Evolutionary conservation across 345 rosid genomes (phyloP).

Genomic region (Dimocarpus longan): DNA sequence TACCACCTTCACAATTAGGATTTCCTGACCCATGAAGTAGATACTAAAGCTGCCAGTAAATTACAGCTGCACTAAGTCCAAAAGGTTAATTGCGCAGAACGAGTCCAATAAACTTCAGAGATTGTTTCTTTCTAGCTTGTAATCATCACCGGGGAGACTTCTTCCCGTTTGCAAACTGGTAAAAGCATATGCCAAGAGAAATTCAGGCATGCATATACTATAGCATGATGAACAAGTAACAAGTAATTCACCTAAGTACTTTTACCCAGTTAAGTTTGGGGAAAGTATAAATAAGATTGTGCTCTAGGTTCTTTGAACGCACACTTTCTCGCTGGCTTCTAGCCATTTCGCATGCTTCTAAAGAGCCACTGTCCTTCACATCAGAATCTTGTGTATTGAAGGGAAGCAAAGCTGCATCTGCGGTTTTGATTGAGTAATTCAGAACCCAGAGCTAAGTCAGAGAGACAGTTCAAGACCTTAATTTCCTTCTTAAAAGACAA

Average conservation of each 20-base stretch:
- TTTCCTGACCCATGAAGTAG: neutral
- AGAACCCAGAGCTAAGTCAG: constrained; percentile 10
- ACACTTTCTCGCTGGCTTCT: constrained; percentile 30
- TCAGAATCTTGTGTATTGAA: constrained; percentile 30
- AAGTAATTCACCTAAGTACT: constrained; percentile 4
- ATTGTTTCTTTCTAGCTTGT: constrained; percentile 22
- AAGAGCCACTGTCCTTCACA: constrained; percentile 23
- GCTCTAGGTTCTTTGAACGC: constrained; percentile 27
- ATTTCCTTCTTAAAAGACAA: neutral
- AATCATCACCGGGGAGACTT: neutral
- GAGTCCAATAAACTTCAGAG: constrained; percentile 17
- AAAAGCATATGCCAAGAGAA: neutral
- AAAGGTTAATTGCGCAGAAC: neutral
- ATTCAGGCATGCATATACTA: neutral
- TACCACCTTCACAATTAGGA: neutral
- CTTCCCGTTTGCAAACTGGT: constrained; percentile 24
- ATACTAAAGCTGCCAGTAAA: neutral
- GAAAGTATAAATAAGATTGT: constrained; percentile 22
- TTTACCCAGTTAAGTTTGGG: constrained; percentile 27
- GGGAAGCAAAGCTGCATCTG: constrained; percentile 27
- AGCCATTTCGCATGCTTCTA: constrained; percentile 28
- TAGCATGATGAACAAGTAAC: neutral
- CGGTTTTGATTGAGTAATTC: constrained; percentile 32
- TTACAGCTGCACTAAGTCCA: constrained; percentile 3
- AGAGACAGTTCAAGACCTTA: neutral